Evolutionary conservation across 2,329 filamentous ascomycete genomes (phyloP).

Genomic region (Cadophora luteo-olivacea): DNA sequence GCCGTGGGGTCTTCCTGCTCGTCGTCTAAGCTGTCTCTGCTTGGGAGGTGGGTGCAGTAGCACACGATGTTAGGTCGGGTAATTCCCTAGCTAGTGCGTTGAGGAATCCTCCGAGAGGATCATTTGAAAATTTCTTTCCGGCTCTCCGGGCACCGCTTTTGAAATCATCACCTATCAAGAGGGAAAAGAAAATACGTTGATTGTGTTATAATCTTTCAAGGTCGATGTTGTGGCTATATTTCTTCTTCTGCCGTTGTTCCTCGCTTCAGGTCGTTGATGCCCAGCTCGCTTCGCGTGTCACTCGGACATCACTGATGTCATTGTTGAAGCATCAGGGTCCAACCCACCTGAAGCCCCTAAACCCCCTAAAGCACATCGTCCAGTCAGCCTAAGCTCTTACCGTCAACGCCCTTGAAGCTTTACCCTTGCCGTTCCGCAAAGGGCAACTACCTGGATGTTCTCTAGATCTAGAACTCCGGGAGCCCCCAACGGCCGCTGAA

Average conservation of each 20-base stretch:
- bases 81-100: not conserved
- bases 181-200: not conserved
- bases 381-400: not conserved
- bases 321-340: constrained; percentile 7
- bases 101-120: constrained; percentile 2
- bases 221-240: not conserved
- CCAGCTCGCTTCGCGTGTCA: not conserved
- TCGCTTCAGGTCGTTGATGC: not conserved
- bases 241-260: not conserved
- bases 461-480: constrained; percentile 11
- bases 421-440: constrained; percentile 12
- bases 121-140: not conserved
- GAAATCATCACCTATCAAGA: too few species aligned
- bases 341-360: not conserved
- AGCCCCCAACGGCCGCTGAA: constrained; percentile 10
- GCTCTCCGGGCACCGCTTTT: not conserved
- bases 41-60: not conserved
- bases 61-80: not conserved
- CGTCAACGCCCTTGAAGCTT: not conserved
- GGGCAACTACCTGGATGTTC: not conserved
- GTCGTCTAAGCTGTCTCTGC: not conserved
- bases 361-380: not conserved
- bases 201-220: not conserved
- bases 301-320: not conserved
- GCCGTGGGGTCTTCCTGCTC: not conserved